phyloP scores from a whole-genome alignment of 371 early-diverging fungal genomes.

The Mucor saturninus region DNA sequence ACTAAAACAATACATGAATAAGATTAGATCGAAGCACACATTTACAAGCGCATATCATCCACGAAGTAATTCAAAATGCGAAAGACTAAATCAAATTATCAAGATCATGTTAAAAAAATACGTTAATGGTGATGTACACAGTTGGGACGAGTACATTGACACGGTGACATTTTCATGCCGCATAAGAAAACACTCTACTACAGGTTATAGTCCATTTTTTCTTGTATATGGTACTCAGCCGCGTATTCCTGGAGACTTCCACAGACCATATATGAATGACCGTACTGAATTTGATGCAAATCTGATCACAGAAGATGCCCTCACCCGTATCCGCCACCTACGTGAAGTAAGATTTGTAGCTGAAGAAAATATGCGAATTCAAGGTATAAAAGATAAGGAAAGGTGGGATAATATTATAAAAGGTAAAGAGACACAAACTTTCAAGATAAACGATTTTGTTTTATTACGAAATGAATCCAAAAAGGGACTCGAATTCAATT shows the following conservation, averaged over 20 bases:
- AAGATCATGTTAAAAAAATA: too few species aligned
- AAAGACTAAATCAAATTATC: too few species aligned
- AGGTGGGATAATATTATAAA: conserved; percentile 14
- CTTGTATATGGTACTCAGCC: conserved; percentile 29
- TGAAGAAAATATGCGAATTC: background rate
- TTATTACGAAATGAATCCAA: conserved; percentile 1
- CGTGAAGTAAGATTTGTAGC: too few species aligned
- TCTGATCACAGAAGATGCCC: too few species aligned
- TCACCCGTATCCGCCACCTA: too few species aligned
- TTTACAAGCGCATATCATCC: too few species aligned
- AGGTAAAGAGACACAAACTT: too few species aligned
- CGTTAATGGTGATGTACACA: too few species aligned
- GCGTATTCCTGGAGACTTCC: conserved; percentile 14
- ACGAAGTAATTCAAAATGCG: too few species aligned
- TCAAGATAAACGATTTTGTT: conserved; percentile 15
- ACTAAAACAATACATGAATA: background rate
- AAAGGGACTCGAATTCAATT: conserved; percentile 15
- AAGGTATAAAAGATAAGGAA: conserved; percentile 10
- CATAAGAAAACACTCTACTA: conserved; percentile 13
- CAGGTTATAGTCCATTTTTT: conserved; percentile 20
- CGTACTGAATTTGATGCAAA: conserved; percentile 4
- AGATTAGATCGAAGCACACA: background rate
- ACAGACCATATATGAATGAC: conserved; percentile 4
- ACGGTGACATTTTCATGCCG: conserved; percentile 24
- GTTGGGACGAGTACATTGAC: too few species aligned